A percentile compares a stretch with the other conserved stretches of the same genome.
These are phyloP conservation scores for Logfia minima DNA, from an alignment of 129 eudicot genomes.

Conservation along the genomic window DNA sequence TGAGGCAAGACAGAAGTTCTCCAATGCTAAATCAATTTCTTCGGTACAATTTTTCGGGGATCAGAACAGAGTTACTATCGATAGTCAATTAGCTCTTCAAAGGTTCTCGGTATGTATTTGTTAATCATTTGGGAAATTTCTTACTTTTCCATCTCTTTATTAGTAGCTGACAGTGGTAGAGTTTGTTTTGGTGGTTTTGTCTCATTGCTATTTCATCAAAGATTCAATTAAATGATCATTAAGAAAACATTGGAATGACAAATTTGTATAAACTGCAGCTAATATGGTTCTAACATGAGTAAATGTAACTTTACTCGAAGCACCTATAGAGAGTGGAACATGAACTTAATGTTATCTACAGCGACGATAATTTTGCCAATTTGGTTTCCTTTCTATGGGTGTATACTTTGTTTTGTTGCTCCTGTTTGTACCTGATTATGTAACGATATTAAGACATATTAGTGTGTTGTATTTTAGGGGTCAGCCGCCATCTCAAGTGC, in stretches of 20 bases:
- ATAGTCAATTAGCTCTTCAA: constrained; percentile 54
- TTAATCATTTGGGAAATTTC: not conserved
- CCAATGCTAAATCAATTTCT: constrained; percentile 86
- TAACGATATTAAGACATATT: not conserved
- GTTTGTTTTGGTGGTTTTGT: not conserved
- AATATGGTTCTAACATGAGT: not conserved
- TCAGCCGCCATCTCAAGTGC: constrained; percentile 84
- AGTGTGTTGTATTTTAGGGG: constrained; percentile 38
- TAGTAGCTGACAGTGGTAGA: not conserved
- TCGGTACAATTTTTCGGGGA: constrained; percentile 80
- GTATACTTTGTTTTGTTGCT: not conserved
- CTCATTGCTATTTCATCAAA: not conserved
- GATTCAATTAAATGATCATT: not conserved
- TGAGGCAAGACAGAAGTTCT: constrained; percentile 89
- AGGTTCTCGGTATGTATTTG: constrained; percentile 57
- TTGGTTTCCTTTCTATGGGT: not conserved
- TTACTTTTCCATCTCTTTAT: not conserved
- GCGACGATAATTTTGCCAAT: not conserved
- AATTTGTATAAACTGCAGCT: not conserved
- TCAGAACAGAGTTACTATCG: constrained; percentile 50
- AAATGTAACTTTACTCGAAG: not conserved
- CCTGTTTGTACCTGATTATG: not conserved
- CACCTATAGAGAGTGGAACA: not conserved
- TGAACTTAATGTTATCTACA: not conserved
- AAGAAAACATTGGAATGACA: not conserved